phyloP scores from a whole-genome alignment of 257 asterid species.

The Avicennia marina region DNA sequence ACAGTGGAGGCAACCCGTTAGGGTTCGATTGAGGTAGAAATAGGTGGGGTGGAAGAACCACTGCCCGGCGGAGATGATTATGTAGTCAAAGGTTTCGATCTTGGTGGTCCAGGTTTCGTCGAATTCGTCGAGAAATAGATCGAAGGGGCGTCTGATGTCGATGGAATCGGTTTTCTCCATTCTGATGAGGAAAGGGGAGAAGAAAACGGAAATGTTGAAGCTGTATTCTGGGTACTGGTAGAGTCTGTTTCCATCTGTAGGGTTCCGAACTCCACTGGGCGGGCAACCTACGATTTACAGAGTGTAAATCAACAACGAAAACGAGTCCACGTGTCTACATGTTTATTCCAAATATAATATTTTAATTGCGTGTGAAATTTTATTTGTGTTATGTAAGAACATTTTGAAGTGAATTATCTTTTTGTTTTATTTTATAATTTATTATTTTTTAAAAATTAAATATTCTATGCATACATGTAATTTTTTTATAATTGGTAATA shows the following conservation, averaged over 20 bases:
- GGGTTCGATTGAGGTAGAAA: conserved; percentile 40
- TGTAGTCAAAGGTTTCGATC: conserved; percentile 36
- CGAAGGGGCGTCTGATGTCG: conserved; percentile 29
- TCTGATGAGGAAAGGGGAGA: conserved; percentile 46
- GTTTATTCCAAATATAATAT: no score
- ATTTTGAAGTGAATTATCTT: no score
- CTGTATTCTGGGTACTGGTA: conserved; percentile 39
- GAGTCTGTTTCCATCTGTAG: conserved; percentile 27
- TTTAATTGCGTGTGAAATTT: no score
- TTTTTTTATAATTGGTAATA: no score
- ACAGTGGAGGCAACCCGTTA: conserved; percentile 54
- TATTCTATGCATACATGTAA: no score
- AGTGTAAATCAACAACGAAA: no score
- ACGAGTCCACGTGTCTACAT: no score
- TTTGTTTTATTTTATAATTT: no score
- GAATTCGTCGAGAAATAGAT: conserved; percentile 48
- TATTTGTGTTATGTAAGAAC: no score
- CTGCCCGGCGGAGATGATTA: conserved; percentile 50
- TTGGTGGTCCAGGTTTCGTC: conserved; percentile 35
- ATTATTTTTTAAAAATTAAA: no score
- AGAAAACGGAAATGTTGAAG: conserved; percentile 50
- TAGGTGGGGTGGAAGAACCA: conserved; percentile 63
- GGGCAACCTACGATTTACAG: conserved; percentile 23
- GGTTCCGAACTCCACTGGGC: conserved; percentile 32
- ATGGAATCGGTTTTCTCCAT: conserved; percentile 31